Base-by-base conservation (phyloP, 345 rosid species). In the Microcos paniculata region DNA sequence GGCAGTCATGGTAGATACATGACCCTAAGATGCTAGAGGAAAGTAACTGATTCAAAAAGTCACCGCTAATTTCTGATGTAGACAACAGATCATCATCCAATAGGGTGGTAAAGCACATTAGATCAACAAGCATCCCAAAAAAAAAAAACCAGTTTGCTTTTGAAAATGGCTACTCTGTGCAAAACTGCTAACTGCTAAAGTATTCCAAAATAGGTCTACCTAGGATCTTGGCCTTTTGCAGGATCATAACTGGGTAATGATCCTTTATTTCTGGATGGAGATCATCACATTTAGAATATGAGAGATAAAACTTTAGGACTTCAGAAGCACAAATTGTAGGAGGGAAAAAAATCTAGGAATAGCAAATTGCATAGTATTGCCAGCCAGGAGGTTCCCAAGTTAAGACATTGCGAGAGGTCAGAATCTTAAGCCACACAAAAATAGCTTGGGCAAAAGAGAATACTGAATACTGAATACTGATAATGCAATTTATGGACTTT, bases 221-320 rank as follows among this genome's bases (percentile, higher is more conserved):
- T 23, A 65, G 52, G 70, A 65, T 65, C 69, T 48, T 21, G 52
- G 33, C 52, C 6, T 65, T 66, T 45, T 66, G 55, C 71, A 66
- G 21, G 71, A 66, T 24, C 71, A 14, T 45, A 66, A 66, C 55
- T 66, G 35, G 53, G 15, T 24, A 66, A 66, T 13, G 40, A 45
- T 12, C 33, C 2, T 43, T 24, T 24, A 15, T 45, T 24, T 33
- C 35, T 14, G 14, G 23, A 66, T 66, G 55, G 55, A 49, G 38
- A 24, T 45, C 52, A 66, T 26, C 10, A 45, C 70, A 43, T 23
- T 66, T 33, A 66, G 28, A 23, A 13, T 45, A 66, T 8, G 13
- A 23, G 69, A 24, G 52, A 23, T 24, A 43, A 26, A 43, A 43
- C 19, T 43, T 14, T 66, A 66, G 51, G 6, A 24, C 30, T 43